Base-by-base conservation (phyloP, 2,329 filamentous ascomycete species). In the Diaporthe amygdali region DNA sequence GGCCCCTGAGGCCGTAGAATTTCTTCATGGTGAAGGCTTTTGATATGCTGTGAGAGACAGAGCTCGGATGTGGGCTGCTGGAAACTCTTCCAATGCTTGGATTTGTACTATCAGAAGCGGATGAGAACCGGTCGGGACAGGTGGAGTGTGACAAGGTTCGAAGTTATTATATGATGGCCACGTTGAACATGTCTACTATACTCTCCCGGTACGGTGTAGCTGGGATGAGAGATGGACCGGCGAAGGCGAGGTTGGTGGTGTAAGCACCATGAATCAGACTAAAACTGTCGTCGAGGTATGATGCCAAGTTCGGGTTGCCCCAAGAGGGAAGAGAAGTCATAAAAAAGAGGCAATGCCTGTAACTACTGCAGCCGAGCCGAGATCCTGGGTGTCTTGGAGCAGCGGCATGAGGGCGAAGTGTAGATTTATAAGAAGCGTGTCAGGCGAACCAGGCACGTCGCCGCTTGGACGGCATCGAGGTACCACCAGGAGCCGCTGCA, bases 1-100 rank as follows among this genome's bases (percentile, higher is more conserved):
- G 83, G 83, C 92, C 92, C 69, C 86, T 86, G 73, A 94, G 86
- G 80, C 92, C 92, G 75, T 92, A 89, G 77, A 87, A 93, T 71
- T 80, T 83, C 75, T 75, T 76, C 74, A 76, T 77, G 10, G 30
- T 39, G 52, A 17, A 49, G 30, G 30, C 22, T 2, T 10, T 12
- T 17, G n/a, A 32, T 47, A 30, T 5, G 30, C 5, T 51, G 6
- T 41, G 41, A 37, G 14, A 49, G n/a, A n/a, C 59, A 37, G 30
- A 47, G n/a, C 14, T 8, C 5, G 59, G 12, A 14, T 12, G 12
- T 47, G 30, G 20, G 20, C 10, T 25, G 12, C 27, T 22, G 12
- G 10, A 39, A 63, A 27, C 17, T 25, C 30, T 34, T 44, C 41
- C 56, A 22, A 47, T 63, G 27, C 41, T 12, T 32, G 6, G 6